A percentile compares a stretch with the other conserved stretches of the same genome.
Conservation (phyloP, 1,284 basidiomycete species). For the Cryptococcus sp. region DNA sequence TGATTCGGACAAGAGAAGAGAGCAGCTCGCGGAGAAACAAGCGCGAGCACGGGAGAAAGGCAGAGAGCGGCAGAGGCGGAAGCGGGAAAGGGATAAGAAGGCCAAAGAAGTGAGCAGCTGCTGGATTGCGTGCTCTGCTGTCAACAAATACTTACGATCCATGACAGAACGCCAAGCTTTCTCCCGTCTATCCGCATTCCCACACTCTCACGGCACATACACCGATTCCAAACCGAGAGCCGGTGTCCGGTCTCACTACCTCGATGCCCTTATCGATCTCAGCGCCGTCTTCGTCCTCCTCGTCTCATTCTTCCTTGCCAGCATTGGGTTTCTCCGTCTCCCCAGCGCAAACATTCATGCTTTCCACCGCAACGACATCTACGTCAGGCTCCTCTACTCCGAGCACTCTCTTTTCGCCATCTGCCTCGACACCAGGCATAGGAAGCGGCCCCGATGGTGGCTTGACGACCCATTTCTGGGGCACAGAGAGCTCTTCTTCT, state of each 20-base stretch:
- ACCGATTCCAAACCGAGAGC: constrained; percentile 6
- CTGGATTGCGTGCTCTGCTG: not conserved
- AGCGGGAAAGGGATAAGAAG: constrained; percentile 23
- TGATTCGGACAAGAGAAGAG: constrained; percentile 12
- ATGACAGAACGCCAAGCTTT: not conserved
- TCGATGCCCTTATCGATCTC: constrained; percentile 19
- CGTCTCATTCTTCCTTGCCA: constrained; percentile 28
- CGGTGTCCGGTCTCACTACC: constrained; percentile 5
- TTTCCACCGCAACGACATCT: constrained; percentile 18
- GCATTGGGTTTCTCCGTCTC: constrained; percentile 23
- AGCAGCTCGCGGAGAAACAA: constrained; percentile 14
- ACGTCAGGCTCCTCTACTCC: constrained; percentile 32
- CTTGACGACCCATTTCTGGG: constrained; percentile 5
- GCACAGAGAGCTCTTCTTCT: constrained; percentile 1
- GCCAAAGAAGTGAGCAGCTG: constrained; percentile 19
- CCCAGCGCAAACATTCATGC: constrained; percentile 10
- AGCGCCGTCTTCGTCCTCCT: constrained; percentile 29
- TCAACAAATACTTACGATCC: not conserved
- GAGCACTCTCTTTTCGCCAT: constrained; percentile 23
- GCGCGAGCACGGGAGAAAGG: constrained; percentile 24
- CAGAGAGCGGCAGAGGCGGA: constrained; percentile 22
- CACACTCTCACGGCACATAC: constrained; percentile 4
- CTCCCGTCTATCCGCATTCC: not conserved
- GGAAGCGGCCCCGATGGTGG: constrained; percentile 6
- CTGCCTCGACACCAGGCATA: constrained; percentile 16